These are phyloP conservation scores for Myriangium duriaei DNA, from an alignment of 2,329 filamentous ascomycete species.

Conservation along the genomic window DNA sequence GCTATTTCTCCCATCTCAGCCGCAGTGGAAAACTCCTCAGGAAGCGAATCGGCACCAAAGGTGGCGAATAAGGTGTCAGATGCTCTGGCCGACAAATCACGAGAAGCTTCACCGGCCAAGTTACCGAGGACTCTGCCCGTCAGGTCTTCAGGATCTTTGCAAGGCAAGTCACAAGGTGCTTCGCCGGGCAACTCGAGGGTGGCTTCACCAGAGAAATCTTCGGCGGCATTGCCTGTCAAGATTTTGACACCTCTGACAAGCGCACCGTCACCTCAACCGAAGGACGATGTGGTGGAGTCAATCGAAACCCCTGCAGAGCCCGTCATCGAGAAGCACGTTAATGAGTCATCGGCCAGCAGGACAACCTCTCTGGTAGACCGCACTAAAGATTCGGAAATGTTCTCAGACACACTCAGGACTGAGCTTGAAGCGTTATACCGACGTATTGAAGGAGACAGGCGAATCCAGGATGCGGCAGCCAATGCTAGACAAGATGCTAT, in stretches of 20 bases:
- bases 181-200: constrained; percentile 11
- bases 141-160: neutral
- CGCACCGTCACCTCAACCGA: too few species aligned
- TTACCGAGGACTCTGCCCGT: neutral
- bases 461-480: constrained; percentile 48
- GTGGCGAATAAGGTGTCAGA: neutral
- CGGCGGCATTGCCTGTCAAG: constrained; percentile 18
- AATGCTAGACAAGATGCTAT: constrained; percentile 57
- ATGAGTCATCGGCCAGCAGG: neutral
- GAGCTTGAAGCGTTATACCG: constrained; percentile 44
- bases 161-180: neutral
- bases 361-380: neutral
- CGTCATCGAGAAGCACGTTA: neutral
- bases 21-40: constrained; percentile 28
- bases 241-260: constrained; percentile 18
- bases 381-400: neutral
- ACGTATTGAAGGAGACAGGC: constrained; percentile 57
- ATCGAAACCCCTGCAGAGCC: constrained; percentile 28
- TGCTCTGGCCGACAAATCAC: neutral
- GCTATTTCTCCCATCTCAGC: constrained; percentile 47
- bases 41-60: constrained; percentile 10
- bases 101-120: neutral
- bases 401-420: constrained; percentile 15
- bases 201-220: constrained; percentile 11
- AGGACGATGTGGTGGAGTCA: too few species aligned